Evolutionary conservation across 441 rosid genomes (phyloP), one percentile per base, ranked within the genome.

Genomic region (Croton laevigatus): DNA sequence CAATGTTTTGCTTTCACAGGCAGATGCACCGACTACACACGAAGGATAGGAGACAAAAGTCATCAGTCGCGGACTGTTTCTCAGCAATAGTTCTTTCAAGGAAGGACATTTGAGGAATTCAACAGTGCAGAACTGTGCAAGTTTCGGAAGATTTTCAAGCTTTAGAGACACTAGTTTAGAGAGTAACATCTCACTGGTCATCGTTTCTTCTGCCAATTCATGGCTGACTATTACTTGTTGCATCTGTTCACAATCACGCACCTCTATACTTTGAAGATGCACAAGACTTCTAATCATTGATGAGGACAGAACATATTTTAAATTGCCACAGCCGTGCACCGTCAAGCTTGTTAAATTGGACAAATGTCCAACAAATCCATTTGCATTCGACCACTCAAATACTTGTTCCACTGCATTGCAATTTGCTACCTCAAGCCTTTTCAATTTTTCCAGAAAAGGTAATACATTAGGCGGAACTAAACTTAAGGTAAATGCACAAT

Each of bases 91-190:
- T n/a, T 51, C 23, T 44, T 45, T 17, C 20, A 76, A 22, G 42
- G 14, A 44, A 12, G 40, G 69, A 16, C 52, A 71, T 62, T 71
- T 61, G 12, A 66, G 2, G 2, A 53, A 49, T 38, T 60, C 37
- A 57, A 46, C 20, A 1, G 57, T 2, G 68, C 72, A 71, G 52
- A 78, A 78, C 40, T 52, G 69, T 48, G 11, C 23, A 22, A 78
- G 59, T 6, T 61, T 66, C 17, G 75, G 64, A 49, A 79, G 77
- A 58, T 52, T 16, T 20, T 11, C 11, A 1, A 79, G 73, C n/a
- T 22, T 2, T 10, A 79, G 51, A 37, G 3, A 4, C 1, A 13
- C 22, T 45, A 74, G 67, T 11, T 36, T 40, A 16, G 8, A 34
- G 4, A 68, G 34, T 10, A 37, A 3, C 22, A 68, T 5, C 51